A percentile compares a stretch with the other conserved stretches of the same genome.
Conservation (phyloP, 768 basidiomycete genomes). For the Xerocomellus intermedius region DNA sequence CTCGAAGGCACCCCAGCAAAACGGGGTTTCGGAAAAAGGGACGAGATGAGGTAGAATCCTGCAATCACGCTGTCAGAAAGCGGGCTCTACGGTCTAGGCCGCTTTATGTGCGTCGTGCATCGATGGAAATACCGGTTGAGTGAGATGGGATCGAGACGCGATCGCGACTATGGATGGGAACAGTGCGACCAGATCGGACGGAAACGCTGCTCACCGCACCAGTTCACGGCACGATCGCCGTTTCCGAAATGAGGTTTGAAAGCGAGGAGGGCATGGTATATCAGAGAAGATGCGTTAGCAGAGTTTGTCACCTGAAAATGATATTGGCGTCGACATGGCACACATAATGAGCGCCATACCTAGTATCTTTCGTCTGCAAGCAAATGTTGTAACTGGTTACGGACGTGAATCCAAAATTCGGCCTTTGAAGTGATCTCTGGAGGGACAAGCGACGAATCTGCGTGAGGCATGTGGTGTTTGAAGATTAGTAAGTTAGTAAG, state of each 20-base stretch:
- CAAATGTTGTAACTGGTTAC: conserved; percentile 57
- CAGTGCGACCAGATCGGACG: not conserved
- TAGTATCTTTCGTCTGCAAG: conserved; percentile 71
- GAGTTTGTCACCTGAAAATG: conserved; percentile 73
- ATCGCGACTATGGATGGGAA: not conserved
- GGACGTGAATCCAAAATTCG: conserved; percentile 80
- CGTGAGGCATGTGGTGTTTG: conserved; percentile 65
- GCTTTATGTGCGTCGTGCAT: not conserved
- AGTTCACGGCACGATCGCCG: conserved; percentile 73
- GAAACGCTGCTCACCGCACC: conserved; percentile 73
- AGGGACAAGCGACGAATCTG: conserved; percentile 77
- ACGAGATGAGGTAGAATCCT: conserved; percentile 85
- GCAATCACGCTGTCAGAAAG: conserved; percentile 23
- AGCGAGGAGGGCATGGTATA: conserved; percentile 74
- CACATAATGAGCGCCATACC: conserved; percentile 46
- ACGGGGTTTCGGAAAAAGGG: conserved; percentile 55
- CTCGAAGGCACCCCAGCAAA: conserved; percentile 14
- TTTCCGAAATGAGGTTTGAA: conserved; percentile 65
- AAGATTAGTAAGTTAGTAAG: not conserved
- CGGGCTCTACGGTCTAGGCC: not conserved
- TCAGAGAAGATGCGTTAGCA: conserved; percentile 76
- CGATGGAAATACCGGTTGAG: not conserved
- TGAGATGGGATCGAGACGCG: not conserved
- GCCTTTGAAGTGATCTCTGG: conserved; percentile 63
- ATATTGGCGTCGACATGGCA: not conserved